Evolutionary conservation across 768 basidiomycete species (phyloP).

Genomic region (Candolleomyces aberdarensis): DNA sequence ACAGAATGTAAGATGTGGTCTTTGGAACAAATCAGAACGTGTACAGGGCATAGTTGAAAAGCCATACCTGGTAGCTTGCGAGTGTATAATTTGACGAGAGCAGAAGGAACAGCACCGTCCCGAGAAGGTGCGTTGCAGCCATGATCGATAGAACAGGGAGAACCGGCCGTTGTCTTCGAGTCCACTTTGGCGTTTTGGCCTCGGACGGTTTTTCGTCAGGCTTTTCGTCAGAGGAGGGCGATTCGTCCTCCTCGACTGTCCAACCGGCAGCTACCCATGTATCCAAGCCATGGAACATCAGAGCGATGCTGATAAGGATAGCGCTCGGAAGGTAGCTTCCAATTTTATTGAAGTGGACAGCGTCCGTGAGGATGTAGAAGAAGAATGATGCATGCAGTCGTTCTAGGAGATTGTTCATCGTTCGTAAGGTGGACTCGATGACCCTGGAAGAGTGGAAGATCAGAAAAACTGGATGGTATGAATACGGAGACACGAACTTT

Average conservation of each 20-base stretch:
- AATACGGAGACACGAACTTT: slow-evolving; percentile 45
- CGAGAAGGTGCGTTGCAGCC: slow-evolving; percentile 52
- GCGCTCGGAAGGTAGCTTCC: slow-evolving; percentile 89
- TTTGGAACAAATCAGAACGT: slow-evolving; percentile 3
- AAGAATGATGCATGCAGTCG: slow-evolving; percentile 97
- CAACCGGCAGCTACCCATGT: slow-evolving; percentile 71
- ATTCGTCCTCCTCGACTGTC: slow-evolving; percentile 23
- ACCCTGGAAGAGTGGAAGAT: slow-evolving; percentile 43
- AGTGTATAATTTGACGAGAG: slow-evolving; percentile 46
- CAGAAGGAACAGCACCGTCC: slow-evolving; percentile 46
- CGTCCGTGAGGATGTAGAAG: slow-evolving; percentile 78
- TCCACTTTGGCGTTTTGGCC: slow-evolving; percentile 31
- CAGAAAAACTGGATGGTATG: slow-evolving; percentile 7
- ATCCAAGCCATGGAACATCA: slow-evolving; percentile 81
- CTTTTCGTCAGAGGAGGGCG: slow-evolving; percentile 12
- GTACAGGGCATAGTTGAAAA: neutral
- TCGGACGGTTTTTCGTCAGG: slow-evolving; percentile 6
- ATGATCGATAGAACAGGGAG: slow-evolving; percentile 52
- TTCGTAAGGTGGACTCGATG: slow-evolving; percentile 84
- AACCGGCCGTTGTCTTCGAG: slow-evolving; percentile 50
- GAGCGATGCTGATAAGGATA: slow-evolving; percentile 76
- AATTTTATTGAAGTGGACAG: slow-evolving; percentile 77
- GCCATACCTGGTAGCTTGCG: slow-evolving; percentile 37
- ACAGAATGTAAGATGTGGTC: slow-evolving; percentile 4
- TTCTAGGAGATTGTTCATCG: slow-evolving; percentile 92